Conservation (phyloP, 306 rosid species). For the Rosa multiflora region DNA sequence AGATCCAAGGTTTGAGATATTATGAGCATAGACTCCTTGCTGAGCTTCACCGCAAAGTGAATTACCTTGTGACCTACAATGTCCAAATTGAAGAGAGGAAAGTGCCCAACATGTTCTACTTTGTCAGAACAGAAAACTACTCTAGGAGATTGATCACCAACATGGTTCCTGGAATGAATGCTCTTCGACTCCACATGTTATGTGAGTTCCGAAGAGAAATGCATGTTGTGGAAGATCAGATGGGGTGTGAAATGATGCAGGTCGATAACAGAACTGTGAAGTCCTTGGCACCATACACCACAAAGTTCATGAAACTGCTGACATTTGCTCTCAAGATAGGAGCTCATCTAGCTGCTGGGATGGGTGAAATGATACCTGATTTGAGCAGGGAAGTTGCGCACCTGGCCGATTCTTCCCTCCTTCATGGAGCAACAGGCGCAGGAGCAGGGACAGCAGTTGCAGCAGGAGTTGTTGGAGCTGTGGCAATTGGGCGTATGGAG, state of each 20-base stretch:
- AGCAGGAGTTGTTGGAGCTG: slow-evolving; percentile 63
- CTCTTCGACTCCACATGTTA: slow-evolving; percentile 88
- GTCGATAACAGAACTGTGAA: slow-evolving; percentile 75
- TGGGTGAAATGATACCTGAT: slow-evolving; percentile 96
- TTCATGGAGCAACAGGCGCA: slow-evolving; percentile 52
- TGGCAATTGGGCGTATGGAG: slow-evolving; percentile 43
- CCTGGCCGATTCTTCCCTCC: slow-evolving; percentile 68
- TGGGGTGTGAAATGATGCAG: slow-evolving; percentile 89
- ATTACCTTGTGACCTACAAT: slow-evolving; percentile 76
- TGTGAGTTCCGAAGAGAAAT: slow-evolving; percentile 82
- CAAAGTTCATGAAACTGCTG: slow-evolving; percentile 79
- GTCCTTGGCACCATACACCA: slow-evolving; percentile 84
- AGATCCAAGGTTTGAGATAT: slow-evolving; percentile 88
- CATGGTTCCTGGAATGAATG: slow-evolving; percentile 80
- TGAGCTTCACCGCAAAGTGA: slow-evolving; percentile 82
- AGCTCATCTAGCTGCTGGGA: slow-evolving; percentile 92
- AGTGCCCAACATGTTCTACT: slow-evolving; percentile 89
- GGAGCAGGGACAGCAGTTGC: slow-evolving; percentile 44
- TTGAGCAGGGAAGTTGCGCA: slow-evolving; percentile 87
- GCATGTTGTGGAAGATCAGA: slow-evolving; percentile 93
- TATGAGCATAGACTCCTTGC: slow-evolving; percentile 83
- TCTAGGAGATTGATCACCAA: slow-evolving; percentile 75
- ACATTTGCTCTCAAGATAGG: slow-evolving; percentile 91
- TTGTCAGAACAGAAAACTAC: slow-evolving; percentile 82
- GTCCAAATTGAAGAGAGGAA: slow-evolving; percentile 89